Evolutionary conservation across 1,139 yeast species (phyloP).

Genomic region (Meyerozyma sp.): DNA sequence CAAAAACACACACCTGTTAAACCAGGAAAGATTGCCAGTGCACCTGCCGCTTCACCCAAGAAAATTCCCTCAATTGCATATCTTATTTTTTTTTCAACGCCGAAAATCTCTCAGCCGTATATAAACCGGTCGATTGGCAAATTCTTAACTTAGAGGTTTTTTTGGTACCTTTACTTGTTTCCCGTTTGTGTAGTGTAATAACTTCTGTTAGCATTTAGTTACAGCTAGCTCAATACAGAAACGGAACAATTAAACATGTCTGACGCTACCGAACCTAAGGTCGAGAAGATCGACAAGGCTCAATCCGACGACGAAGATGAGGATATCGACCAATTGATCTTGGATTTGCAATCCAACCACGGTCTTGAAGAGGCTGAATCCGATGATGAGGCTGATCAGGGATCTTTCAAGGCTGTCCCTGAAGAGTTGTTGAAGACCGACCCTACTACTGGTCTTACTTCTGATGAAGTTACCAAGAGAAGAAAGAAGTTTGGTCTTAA

Average conservation of each 20-base stretch:
- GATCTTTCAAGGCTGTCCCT: constrained; percentile 66
- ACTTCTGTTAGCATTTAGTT: constrained; percentile 1
- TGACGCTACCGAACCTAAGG: constrained; percentile 45
- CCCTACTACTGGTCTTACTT: constrained; percentile 72
- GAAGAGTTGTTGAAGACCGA: constrained; percentile 88
- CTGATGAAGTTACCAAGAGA: constrained; percentile 80
- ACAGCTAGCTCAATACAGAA: constrained; percentile 22
- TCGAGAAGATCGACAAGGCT: constrained; percentile 42
- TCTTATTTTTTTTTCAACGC: background rate
- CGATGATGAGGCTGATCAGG: constrained; percentile 47
- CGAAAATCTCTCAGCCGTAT: constrained; percentile 2
- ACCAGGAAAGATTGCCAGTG: background rate
- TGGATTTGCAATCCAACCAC: constrained; percentile 82
- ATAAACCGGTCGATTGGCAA: background rate
- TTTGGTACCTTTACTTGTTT: constrained; percentile 1
- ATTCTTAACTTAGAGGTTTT: constrained; percentile 1
- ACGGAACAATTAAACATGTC: constrained; percentile 2
- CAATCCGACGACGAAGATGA: constrained; percentile 69
- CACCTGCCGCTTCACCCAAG: background rate
- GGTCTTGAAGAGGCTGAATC: constrained; percentile 39
- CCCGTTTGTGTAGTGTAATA: constrained; percentile 2
- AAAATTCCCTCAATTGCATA: constrained; percentile 1
- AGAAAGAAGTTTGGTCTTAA: constrained; percentile 92
- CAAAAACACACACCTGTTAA: background rate
- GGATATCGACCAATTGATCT: constrained; percentile 84